Conservation (phyloP, 2,329 filamentous ascomycete species). For the Penicillium sp. region DNA sequence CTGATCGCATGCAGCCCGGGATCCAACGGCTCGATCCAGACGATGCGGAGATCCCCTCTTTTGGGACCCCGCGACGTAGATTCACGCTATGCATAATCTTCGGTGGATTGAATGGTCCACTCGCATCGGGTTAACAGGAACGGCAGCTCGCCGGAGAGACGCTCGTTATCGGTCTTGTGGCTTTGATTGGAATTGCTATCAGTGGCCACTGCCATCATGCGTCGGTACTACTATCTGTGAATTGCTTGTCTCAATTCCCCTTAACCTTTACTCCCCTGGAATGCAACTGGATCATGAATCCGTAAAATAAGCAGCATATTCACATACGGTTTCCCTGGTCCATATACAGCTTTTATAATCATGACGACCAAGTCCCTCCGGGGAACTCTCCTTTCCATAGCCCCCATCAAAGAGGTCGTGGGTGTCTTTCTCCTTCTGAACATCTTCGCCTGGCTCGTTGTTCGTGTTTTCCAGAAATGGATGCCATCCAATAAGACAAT, state of each 20-base stretch:
- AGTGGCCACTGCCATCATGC: neutral
- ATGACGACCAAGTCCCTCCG: conserved; percentile 5
- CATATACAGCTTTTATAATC: neutral
- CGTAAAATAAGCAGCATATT: neutral
- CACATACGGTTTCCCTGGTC: neutral
- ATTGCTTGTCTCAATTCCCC: neutral
- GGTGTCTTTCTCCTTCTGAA: conserved; percentile 15
- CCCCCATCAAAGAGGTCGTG: conserved; percentile 17
- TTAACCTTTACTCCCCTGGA: neutral
- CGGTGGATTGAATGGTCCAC: neutral
- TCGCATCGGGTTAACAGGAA: conserved; percentile 33
- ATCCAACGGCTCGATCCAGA: conserved; percentile 18
- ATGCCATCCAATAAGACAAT: conserved; percentile 12
- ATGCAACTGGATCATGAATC: neutral
- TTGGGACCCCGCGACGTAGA: conserved; percentile 5
- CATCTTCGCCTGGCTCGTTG: conserved; percentile 31
- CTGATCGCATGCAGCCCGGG: conserved; percentile 12
- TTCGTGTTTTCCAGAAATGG: conserved; percentile 28
- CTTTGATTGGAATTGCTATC: neutral
- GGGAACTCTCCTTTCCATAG: conserved; percentile 1
- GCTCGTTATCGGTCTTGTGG: neutral
- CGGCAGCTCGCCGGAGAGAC: conserved; percentile 16
- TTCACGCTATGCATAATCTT: neutral
- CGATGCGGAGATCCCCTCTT: conserved; percentile 3
- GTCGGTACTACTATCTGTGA: neutral